These are phyloP conservation scores for Lathyrus sativus DNA, from an alignment of 306 rosid species.

Conservation along the genomic window DNA sequence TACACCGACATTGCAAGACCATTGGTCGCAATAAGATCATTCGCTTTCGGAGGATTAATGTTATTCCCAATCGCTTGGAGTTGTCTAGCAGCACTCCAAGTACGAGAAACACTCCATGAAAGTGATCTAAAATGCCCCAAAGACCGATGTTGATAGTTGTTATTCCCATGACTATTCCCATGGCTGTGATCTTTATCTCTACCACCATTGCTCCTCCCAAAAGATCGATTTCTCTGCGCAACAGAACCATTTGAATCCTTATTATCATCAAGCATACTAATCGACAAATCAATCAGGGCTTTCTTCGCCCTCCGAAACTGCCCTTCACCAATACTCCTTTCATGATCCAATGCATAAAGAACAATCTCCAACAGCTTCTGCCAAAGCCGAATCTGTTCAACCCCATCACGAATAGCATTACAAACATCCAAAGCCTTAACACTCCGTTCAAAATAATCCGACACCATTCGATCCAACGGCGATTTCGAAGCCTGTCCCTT, in stretches of 20 bases:
- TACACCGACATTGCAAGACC: constrained; percentile 68
- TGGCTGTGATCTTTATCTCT: constrained; percentile 39
- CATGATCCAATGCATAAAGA: constrained; percentile 58
- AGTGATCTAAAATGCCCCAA: constrained; percentile 73
- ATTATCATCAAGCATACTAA: constrained; percentile 84
- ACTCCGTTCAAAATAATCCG: constrained; percentile 76
- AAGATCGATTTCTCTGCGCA: constrained; percentile 78
- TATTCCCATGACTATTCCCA: not conserved
- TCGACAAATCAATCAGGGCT: constrained; percentile 74
- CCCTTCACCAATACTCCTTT: constrained; percentile 72
- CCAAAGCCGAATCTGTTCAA: constrained; percentile 87
- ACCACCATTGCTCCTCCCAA: constrained; percentile 54
- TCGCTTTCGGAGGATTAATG: constrained; percentile 60
- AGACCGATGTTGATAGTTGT: constrained; percentile 44
- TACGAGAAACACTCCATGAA: constrained; percentile 91
- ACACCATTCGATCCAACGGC: constrained; percentile 65
- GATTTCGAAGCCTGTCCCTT: constrained; percentile 40
- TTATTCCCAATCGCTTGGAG: constrained; percentile 83
- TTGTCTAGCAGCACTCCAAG: constrained; percentile 92
- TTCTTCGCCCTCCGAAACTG: constrained; percentile 92
- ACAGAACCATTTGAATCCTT: constrained; percentile 56
- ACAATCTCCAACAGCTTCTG: constrained; percentile 81
- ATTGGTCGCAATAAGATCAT: constrained; percentile 59
- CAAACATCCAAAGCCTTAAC: constrained; percentile 94
- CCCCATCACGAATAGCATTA: constrained; percentile 84